Evolutionary conservation across 495 filamentous ascomycete genomes (phyloP).

Genomic region (Tuber microsphaerosporum): DNA sequence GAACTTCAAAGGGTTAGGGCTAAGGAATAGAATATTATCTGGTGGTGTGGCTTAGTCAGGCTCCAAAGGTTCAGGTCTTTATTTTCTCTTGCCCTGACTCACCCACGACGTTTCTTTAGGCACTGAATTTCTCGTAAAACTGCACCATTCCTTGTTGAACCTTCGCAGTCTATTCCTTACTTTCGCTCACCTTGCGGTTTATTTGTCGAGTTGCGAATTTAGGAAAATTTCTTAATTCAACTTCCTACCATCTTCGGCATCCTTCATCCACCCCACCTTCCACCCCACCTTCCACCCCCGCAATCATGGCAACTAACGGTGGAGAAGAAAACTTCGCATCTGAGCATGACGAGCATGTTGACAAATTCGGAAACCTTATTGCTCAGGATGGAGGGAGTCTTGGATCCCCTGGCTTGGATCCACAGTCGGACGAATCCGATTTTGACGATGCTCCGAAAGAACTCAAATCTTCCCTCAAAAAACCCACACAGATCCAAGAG

Average conservation of each 20-base stretch:
- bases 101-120: neutral
- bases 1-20: neutral
- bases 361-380: conserved; percentile 40
- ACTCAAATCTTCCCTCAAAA: conserved; percentile 62
- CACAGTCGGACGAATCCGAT: conserved; percentile 48
- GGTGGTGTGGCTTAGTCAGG: neutral
- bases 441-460: conserved; percentile 52
- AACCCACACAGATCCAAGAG: conserved; percentile 47
- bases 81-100: neutral
- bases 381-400: conserved; percentile 54
- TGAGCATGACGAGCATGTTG: conserved; percentile 36
- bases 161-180: neutral
- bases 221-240: neutral
- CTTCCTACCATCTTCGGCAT: neutral
- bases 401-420: conserved; percentile 53
- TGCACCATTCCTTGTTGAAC: neutral
- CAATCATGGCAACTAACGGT: conserved; percentile 60
- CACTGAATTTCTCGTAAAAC: neutral
- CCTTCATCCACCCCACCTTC: neutral
- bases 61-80: neutral
- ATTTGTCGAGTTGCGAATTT: neutral
- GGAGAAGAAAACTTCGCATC: conserved; percentile 44
- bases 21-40: neutral
- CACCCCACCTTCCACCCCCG: conserved; percentile 14
- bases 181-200: neutral